These are phyloP conservation scores for Funneliformis caledonium DNA, from an alignment of 371 early-diverging fungal genomes.

Conservation along the genomic window DNA sequence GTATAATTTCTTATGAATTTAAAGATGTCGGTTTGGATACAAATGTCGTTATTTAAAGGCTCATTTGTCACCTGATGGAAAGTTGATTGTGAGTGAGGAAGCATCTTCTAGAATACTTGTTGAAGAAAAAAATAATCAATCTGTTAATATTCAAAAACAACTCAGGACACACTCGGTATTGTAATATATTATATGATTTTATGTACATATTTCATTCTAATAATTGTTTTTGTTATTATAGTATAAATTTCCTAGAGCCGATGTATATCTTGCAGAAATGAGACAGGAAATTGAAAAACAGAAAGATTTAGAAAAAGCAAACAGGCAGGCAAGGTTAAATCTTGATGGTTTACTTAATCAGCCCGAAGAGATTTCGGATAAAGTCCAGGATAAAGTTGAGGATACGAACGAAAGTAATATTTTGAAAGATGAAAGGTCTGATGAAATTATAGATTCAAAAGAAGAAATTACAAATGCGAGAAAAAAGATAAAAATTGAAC, in stretches of 20 bases:
- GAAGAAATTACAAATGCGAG: slow-evolving; percentile 36
- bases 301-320: slow-evolving; percentile 43
- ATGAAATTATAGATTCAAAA: slow-evolving; percentile 3
- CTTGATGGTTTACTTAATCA: background rate
- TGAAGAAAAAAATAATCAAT: slow-evolving; percentile 42
- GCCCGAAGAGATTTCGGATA: background rate
- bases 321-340: slow-evolving; percentile 40
- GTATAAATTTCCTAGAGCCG: slow-evolving; percentile 56
- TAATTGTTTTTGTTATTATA: slow-evolving; percentile 26
- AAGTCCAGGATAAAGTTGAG: background rate
- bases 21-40: slow-evolving; percentile 67
- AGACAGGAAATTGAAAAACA: slow-evolving; percentile 50
- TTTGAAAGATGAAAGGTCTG: slow-evolving; percentile 2
- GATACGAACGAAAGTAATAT: slow-evolving; percentile 3
- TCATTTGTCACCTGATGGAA: slow-evolving; percentile 65
- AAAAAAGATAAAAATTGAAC: slow-evolving; percentile 16
- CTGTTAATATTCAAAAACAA: background rate
- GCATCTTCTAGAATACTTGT: slow-evolving; percentile 33
- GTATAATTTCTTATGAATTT: background rate
- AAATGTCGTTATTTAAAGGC: slow-evolving; percentile 79
- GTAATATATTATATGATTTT: background rate
- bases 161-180: slow-evolving; percentile 13
- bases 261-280: slow-evolving; percentile 51
- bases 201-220: background rate
- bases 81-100: slow-evolving; percentile 58